These are phyloP conservation scores for Dothistroma pini DNA, from an alignment of 2,329 filamentous ascomycete genomes.

Conservation along the genomic window DNA sequence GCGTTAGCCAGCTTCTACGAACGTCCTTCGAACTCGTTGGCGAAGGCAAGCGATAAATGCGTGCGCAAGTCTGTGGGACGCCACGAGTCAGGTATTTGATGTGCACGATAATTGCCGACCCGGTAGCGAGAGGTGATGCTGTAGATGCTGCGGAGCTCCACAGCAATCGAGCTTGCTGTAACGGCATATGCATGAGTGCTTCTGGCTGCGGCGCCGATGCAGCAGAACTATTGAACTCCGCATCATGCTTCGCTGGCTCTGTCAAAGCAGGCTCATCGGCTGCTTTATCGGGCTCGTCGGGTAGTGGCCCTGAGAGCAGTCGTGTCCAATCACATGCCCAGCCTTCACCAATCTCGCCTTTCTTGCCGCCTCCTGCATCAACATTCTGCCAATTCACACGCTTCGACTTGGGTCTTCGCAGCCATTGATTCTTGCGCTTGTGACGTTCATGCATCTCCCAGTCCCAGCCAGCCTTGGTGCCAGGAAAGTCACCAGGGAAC, in stretches of 20 bases:
- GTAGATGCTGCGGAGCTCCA: neutral
- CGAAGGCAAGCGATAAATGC: constrained; percentile 81
- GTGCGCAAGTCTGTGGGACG: constrained; percentile 65
- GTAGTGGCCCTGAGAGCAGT: constrained; percentile 46
- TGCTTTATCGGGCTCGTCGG: neutral
- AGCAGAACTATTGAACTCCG: neutral
- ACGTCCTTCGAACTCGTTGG: constrained; percentile 43
- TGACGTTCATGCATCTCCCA: constrained; percentile 70
- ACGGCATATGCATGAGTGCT: constrained; percentile 6
- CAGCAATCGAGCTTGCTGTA: neutral
- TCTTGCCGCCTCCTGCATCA: constrained; percentile 67
- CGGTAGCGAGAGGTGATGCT: neutral
- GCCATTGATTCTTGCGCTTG: constrained; percentile 63
- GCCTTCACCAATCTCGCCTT: constrained; percentile 77
- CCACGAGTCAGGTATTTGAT: constrained; percentile 68
- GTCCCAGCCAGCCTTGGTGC: constrained; percentile 69
- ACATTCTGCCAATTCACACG: constrained; percentile 70
- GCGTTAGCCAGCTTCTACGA: constrained; percentile 67
- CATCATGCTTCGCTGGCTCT: neutral
- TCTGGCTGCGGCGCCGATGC: neutral
- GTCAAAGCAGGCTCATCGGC: neutral
- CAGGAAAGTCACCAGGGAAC: constrained; percentile 83
- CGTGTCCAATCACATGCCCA: constrained; percentile 80
- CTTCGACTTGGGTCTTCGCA: constrained; percentile 75
- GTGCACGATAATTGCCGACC: constrained; percentile 49